Evolutionary conservation across 2,329 filamentous ascomycete species (phyloP), one percentile per base, ranked within the genome.

Genomic region (Beauveria sp.): DNA sequence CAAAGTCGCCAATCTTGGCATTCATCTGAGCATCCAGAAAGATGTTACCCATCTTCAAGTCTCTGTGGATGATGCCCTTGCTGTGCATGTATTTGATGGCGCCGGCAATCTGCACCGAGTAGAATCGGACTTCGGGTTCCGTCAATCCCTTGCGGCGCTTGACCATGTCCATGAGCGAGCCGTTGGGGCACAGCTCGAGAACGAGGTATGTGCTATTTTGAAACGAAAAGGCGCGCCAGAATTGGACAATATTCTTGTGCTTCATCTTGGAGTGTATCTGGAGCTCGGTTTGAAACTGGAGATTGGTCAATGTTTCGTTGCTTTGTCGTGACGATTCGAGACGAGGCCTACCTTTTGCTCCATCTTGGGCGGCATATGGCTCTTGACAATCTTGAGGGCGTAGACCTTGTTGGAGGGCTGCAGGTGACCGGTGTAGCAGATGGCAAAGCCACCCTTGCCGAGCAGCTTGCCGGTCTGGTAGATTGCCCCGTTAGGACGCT

Each of bases 201-300:
- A 98, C 90, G 54, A 99, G 89, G 69, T 96, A 99, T 62, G 95
- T 98, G 73, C 88, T 93, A 66, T 85, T 87, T 66, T 91, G 83
- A 74, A 93, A 96, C 14, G 93, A 89, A 72, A 99, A 99, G 40
- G 95, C 95, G 68, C 93, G 87, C 69, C 96, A 86, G 74, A 99
- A 99, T 68, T 93, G 89, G 65, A 99, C 95, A 66, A 99, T 93
- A 73, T 97, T 96, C 59, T 90, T 89, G 71, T 99, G 95, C 62
- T 88, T 87, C 86, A 99, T 93, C 73, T 98, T 99, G 49, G 95
- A 97, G 77, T 99, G 95, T 64, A 99, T 97, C 75, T 98, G 93
- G 7, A 99, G 84, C 75, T 99, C 95, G 24, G 85, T 85, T 85
- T 88, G 85, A 68, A 88, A 88, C 84, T 87, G 52, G 20, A 53